Evolutionary conservation across 768 basidiomycete species (phyloP).

Genomic region (Mrakia frigida): DNA sequence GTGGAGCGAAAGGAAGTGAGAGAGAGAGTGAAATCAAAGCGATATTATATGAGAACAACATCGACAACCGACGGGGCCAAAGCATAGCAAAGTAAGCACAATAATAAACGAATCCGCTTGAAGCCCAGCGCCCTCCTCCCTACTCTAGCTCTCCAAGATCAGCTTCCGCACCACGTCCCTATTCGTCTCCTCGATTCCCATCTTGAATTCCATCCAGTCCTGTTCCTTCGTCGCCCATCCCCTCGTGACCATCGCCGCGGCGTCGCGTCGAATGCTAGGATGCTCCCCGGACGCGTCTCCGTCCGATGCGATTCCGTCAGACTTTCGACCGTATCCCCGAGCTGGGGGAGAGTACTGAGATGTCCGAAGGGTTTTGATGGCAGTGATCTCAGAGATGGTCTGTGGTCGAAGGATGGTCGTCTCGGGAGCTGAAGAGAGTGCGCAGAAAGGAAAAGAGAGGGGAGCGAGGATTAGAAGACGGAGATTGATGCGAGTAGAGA

Average conservation of each 20-base stretch:
- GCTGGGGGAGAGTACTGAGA: background rate
- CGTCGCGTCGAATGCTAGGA: background rate
- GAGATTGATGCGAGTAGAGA: too few species aligned
- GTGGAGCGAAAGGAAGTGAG: too few species aligned
- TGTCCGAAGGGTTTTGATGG: constrained; percentile 1
- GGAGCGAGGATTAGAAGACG: too few species aligned
- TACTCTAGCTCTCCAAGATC: background rate
- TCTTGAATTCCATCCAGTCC: constrained; percentile 13
- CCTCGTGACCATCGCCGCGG: background rate
- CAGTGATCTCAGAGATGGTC: background rate
- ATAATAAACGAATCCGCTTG: too few species aligned
- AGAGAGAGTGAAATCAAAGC: too few species aligned
- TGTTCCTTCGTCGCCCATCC: background rate
- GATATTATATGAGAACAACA: too few species aligned
- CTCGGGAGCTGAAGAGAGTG: background rate
- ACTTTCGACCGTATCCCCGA: background rate
- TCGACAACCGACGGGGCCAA: too few species aligned
- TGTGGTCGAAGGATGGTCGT: background rate
- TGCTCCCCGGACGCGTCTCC: background rate
- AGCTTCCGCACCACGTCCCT: background rate
- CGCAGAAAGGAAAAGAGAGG: too few species aligned
- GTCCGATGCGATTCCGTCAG: background rate
- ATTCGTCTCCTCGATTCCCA: background rate
- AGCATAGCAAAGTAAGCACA: too few species aligned
- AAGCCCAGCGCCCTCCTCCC: too few species aligned